Evolutionary conservation across 1,284 basidiomycete species (phyloP).

Genomic region (Naganishia cerealis): DNA sequence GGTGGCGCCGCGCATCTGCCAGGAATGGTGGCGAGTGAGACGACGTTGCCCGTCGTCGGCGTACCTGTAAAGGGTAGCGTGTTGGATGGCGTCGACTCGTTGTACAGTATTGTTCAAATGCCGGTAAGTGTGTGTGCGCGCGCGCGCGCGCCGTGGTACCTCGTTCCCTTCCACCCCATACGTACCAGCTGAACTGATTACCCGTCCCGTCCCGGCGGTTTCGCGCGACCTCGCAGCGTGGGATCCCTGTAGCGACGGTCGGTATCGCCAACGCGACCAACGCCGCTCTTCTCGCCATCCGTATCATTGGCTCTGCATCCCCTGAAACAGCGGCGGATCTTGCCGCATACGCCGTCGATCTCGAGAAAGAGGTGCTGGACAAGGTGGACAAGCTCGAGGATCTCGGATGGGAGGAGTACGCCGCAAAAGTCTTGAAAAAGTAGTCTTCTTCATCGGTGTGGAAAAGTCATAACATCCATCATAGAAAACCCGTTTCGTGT

Average conservation of each 20-base stretch:
- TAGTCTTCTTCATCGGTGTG: conserved; percentile 35
- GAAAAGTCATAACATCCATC: too few species aligned
- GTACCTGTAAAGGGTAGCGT: conserved; percentile 95
- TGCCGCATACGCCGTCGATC: conserved; percentile 70
- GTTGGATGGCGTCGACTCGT: conserved; percentile 90
- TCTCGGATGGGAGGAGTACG: conserved; percentile 84
- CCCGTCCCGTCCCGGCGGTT: not conserved
- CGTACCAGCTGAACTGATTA: conserved; percentile 3
- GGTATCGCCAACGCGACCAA: conserved; percentile 97
- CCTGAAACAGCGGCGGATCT: conserved; percentile 68
- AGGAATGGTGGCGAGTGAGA: conserved; percentile 97
- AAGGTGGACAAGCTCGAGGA: conserved; percentile 78
- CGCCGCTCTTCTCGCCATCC: conserved; percentile 84
- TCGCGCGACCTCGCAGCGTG: conserved; percentile 62
- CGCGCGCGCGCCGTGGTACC: too few species aligned
- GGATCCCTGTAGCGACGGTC: conserved; percentile 94
- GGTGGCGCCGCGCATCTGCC: conserved; percentile 96
- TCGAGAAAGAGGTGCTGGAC: conserved; percentile 78
- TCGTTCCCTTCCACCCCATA: not conserved
- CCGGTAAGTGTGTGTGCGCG: conserved; percentile 79
- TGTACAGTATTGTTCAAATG: conserved; percentile 99
- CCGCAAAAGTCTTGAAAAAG: conserved; percentile 55
- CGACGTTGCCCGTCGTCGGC: conserved; percentile 87
- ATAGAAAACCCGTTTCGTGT: not conserved
- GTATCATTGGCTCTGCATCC: conserved; percentile 77